Evolutionary conservation across 2,329 filamentous ascomycete genomes (phyloP), one percentile per base, ranked within the genome.

Genomic region (Colletotrichum destructivum): DNA sequence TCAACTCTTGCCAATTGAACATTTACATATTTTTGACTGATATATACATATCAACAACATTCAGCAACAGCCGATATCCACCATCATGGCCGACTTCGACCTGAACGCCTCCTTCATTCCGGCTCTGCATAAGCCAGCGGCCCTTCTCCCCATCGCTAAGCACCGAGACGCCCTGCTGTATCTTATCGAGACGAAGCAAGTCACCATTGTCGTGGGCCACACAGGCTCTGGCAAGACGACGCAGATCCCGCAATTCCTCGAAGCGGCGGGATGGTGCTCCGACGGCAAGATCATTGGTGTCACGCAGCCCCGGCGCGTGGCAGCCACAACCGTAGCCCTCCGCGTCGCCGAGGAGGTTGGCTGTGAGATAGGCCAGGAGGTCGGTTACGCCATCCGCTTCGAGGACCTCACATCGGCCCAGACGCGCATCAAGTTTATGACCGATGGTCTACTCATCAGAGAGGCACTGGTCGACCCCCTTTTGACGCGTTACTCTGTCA

Each of bases 181-280:
- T 82, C 88, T 95, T 16, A 89, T 98, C 70, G 96, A 98, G 80
- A 95, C 90, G 9, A 90, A 90, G 74, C 92, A 93, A 0, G 92
- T 98, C 69, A 96, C 94, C 0, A 94, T 98, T 62, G 90, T 98
- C 15, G 91, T 98, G 66, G 96, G 96, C 11, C 95, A 98, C 79
- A 98, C 96, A 1, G 96, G 96, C 4, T 97, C 94, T 31, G 95
- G 96, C 52, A 98, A 98, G 83, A 98, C 95, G 1, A 98, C 96
- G 0, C 96, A 98, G 79, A 92, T 98, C 54, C 96, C 96, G 1
- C 96, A 98, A 76, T 98, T 93, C 77, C 88, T 98, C 15, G 92
- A 97, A 69, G 88, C 93, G 76, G 94, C 93, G 77, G 96, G 96
- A 82, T 98, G 96, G 95, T 96, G 94, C 79, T 87, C 88, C 38